Evolutionary conservation across 768 basidiomycete genomes (phyloP), one percentile per base, ranked within the genome.

Genomic region (Suillus hirtellus): DNA sequence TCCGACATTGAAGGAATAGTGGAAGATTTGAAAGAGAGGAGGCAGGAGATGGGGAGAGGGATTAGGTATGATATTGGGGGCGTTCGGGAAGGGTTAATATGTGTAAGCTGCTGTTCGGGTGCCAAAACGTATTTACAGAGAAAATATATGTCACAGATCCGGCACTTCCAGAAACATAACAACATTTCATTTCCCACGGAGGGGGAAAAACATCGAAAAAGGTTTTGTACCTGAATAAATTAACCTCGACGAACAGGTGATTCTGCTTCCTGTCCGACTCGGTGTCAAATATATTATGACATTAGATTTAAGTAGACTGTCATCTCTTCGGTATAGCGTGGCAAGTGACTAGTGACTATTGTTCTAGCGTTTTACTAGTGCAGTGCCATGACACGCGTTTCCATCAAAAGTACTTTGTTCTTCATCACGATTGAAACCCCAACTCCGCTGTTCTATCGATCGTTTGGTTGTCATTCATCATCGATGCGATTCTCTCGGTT

Each of bases 61-160:
- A 56, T 34, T 47, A 40, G 59, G 60, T 65, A 68, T 63, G 65
- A 65, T 55, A 60, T 60, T 62, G 42, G 60, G 64, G 53, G 65
- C 63, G 69, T 54, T 64, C 67, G 64, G 52, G 66, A 62, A 70
- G 60, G 60, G 58, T 76, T 75, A 75, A 75, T 75, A 75, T 71
- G 75, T 67, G 68, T 69, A 72, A 69, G 67, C 74, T 70, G 71
- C 17, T 58, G 67, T 73, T 75, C 75, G 75, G 73, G 68, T 68
- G 56, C 73, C 73, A 74, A 75, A 74, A 66, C 71, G 74, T 73
- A 76, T 76, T 75, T 75, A 76, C 75, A 76, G 71, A 72, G 72
- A 71, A 76, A 74, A 76, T 58, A 76, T 75, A 75, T 75, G 75
- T 75, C 74, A 76, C 74, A 75, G 75, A 75, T 76, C 68, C 69